These are phyloP conservation scores for Glaciozyma antarctica DNA, from an alignment of 768 basidiomycete genomes.

Conservation along the genomic window DNA sequence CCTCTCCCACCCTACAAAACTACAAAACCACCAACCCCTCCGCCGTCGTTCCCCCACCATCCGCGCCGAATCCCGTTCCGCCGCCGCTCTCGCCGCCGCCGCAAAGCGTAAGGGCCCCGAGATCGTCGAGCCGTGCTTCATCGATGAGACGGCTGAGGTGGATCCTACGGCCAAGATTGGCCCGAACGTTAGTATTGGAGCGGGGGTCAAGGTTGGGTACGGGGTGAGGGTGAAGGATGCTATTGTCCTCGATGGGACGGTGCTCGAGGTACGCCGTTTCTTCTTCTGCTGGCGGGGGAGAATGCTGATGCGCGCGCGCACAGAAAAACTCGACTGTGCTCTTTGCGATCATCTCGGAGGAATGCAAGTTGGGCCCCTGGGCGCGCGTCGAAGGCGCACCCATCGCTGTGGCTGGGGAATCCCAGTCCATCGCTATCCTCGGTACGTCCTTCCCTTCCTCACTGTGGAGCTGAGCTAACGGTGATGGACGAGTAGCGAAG, in stretches of 20 bases:
- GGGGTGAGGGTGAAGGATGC: constrained; percentile 43
- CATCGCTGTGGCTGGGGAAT: constrained; percentile 38
- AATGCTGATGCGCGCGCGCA: neutral
- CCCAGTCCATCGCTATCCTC: constrained; percentile 43
- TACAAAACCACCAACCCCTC: constrained; percentile 40
- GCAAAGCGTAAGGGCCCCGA: constrained; percentile 25
- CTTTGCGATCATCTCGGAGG: constrained; percentile 41
- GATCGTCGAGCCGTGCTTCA: constrained; percentile 42
- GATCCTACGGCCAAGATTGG: constrained; percentile 43
- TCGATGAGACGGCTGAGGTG: constrained; percentile 42
- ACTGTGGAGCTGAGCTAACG: neutral
- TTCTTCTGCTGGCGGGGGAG: neutral
- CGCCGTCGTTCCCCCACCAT: constrained; percentile 36
- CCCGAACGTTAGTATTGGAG: constrained; percentile 42
- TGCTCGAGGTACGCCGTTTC: constrained; percentile 36
- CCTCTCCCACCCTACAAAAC: constrained; percentile 41
- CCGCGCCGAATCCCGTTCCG: constrained; percentile 32
- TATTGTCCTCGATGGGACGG: constrained; percentile 42
- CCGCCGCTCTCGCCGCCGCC: constrained; percentile 9
- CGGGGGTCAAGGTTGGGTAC: constrained; percentile 38
- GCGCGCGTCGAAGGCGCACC: constrained; percentile 42
- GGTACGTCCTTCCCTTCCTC: constrained; percentile 33
- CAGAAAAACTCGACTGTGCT: constrained; percentile 41
- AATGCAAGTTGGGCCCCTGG: constrained; percentile 45
- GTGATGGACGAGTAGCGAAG: constrained; percentile 35